Evolutionary conservation across 257 asterid species (phyloP).

Genomic region (Plantago major): DNA sequence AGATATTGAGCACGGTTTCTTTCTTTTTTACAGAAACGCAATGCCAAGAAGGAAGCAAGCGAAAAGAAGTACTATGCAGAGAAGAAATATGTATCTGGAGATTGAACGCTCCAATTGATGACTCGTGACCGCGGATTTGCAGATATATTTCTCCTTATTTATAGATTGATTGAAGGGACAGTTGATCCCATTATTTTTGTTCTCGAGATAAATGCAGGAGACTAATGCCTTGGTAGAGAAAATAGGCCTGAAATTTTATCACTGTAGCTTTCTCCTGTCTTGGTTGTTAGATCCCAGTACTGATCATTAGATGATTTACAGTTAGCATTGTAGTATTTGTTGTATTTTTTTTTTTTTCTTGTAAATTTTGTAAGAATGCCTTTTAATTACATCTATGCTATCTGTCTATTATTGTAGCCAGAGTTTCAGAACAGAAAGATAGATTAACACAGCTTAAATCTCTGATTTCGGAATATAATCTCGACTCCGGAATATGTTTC

Average conservation of each 20-base stretch:
- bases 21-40: conserved; percentile 60
- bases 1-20: neutral
- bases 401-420: neutral
- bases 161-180: conserved; percentile 18
- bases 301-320: conserved; percentile 24
- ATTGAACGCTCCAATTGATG: conserved; percentile 27
- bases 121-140: conserved; percentile 3
- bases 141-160: conserved; percentile 10
- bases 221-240: conserved; percentile 17
- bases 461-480: too few relatives aligned
- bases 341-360: neutral
- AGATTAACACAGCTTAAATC: too few relatives aligned
- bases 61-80: conserved; percentile 78
- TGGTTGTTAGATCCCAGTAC: conserved; percentile 9
- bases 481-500: too few relatives aligned
- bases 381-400: neutral
- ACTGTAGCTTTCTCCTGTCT: conserved; percentile 18
- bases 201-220: conserved; percentile 22
- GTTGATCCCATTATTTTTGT: conserved; percentile 29
- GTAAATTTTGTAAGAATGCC: conserved; percentile 1
- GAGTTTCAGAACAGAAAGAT: neutral
- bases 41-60: conserved; percentile 82
- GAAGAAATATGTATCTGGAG: conserved; percentile 66
- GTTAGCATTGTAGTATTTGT: conserved; percentile 2
- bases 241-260: conserved; percentile 22